phyloP scores from a whole-genome alignment of 345 rosid species.

The Eucalyptus sideroxylon region DNA sequence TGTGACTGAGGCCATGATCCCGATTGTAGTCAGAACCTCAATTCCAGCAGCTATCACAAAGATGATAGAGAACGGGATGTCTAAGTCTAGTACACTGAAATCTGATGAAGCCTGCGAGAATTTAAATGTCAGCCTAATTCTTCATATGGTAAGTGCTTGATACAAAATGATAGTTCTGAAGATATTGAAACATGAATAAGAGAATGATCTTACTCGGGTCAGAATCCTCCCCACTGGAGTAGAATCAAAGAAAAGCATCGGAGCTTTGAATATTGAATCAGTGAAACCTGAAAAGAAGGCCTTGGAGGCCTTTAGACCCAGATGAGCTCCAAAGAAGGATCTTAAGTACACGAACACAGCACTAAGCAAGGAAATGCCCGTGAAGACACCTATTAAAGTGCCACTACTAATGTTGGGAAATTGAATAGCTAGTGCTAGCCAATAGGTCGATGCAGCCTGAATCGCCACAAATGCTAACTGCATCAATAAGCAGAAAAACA shows the following conservation, averaged over 20 bases:
- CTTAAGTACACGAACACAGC: constrained; percentile 34
- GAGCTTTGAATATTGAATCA: constrained; percentile 53
- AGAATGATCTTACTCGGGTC: constrained; percentile 42
- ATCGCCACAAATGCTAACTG: constrained; percentile 34
- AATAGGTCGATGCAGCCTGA: constrained; percentile 59
- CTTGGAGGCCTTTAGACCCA: constrained; percentile 60
- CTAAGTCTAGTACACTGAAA: constrained; percentile 47
- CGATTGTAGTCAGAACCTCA: constrained; percentile 29
- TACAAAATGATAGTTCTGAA: neutral
- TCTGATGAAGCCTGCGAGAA: constrained; percentile 64
- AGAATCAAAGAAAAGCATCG: constrained; percentile 74
- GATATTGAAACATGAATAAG: neutral
- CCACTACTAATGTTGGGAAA: constrained; percentile 24
- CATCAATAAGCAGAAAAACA: constrained; percentile 10
- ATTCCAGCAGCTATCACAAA: constrained; percentile 20
- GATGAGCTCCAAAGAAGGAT: constrained; percentile 20
- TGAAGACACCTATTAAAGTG: constrained; percentile 42
- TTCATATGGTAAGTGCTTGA: neutral
- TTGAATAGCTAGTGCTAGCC: constrained; percentile 63
- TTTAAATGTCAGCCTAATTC: neutral
- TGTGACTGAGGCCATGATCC: constrained; percentile 56
- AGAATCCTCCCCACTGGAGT: constrained; percentile 70
- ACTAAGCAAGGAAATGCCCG: constrained; percentile 38
- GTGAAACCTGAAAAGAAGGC: constrained; percentile 61
- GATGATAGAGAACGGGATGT: constrained; percentile 38